These are phyloP conservation scores for Zalerion maritima DNA, from an alignment of 495 filamentous ascomycete species.

Conservation along the genomic window DNA sequence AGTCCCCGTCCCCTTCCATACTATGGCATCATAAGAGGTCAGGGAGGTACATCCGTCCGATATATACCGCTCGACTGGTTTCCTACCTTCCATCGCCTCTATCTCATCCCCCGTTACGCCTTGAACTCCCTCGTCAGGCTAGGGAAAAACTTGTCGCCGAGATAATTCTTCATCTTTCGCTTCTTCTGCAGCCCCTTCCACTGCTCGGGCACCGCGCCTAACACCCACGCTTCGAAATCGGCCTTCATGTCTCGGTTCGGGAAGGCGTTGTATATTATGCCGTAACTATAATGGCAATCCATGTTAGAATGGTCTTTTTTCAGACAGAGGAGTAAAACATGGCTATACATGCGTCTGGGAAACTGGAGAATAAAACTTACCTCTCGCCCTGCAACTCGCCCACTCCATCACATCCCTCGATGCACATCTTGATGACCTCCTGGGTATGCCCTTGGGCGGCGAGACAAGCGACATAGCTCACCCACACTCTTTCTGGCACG, in stretches of 20 bases:
- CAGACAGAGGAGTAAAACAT: constrained; percentile 4
- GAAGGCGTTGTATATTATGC: constrained; percentile 57
- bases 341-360: not conserved
- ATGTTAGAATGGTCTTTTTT: too few species aligned
- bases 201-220: constrained; percentile 44
- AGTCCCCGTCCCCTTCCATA: too few species aligned
- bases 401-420: constrained; percentile 50
- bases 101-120: constrained; percentile 25
- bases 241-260: constrained; percentile 43
- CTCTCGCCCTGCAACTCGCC: constrained; percentile 50
- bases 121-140: constrained; percentile 24
- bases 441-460: constrained; percentile 54
- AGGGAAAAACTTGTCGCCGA: constrained; percentile 15
- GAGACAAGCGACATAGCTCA: constrained; percentile 57
- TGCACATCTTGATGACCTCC: constrained; percentile 43
- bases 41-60: too few species aligned
- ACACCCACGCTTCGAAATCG: constrained; percentile 59
- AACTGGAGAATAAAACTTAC: constrained; percentile 38
- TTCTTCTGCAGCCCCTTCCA: constrained; percentile 49
- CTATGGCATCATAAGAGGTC: too few species aligned
- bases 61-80: too few species aligned
- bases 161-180: constrained; percentile 21
- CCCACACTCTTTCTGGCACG: constrained; percentile 55
- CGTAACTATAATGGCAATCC: too few species aligned
- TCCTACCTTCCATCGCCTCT: too few species aligned